These are phyloP conservation scores for Fraxinus angustifolia DNA, from an alignment of 305 asterid species.

Conservation along the genomic window DNA sequence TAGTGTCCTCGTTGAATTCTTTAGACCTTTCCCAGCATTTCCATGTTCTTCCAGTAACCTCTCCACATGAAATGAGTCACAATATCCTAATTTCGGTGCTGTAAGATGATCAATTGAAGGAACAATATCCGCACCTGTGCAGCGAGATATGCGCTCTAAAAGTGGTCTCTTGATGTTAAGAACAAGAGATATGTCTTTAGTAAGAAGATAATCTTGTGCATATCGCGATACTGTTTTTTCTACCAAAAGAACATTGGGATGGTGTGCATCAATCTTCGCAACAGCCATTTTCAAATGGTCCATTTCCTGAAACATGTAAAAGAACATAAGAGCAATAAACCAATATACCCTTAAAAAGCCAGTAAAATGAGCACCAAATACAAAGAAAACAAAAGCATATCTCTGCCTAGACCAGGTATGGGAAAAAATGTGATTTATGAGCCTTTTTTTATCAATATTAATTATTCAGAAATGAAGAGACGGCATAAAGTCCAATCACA, in stretches of 20 bases:
- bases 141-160: constrained; percentile 84
- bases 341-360: constrained; percentile 3
- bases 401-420: constrained; percentile 6
- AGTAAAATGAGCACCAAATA: background rate
- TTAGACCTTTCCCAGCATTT: constrained; percentile 70
- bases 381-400: constrained; percentile 9
- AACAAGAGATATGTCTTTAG: constrained; percentile 76
- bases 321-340: constrained; percentile 14
- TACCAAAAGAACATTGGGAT: constrained; percentile 76
- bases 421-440: background rate
- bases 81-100: constrained; percentile 65
- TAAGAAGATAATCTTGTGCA: constrained; percentile 87
- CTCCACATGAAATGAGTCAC: constrained; percentile 78
- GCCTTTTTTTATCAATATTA: background rate
- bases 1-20: constrained; percentile 62
- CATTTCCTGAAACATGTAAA: constrained; percentile 64
- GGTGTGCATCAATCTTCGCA: constrained; percentile 80
- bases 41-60: constrained; percentile 80
- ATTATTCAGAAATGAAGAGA: constrained; percentile 8
- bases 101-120: constrained; percentile 74
- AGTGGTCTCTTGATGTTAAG: constrained; percentile 81
- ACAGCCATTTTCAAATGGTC: constrained; percentile 96
- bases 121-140: constrained; percentile 78
- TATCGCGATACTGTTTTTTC: constrained; percentile 83
- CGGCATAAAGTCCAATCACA: constrained; percentile 26